Evolutionary conservation across 306 rosid species (phyloP), one percentile per base, ranked within the genome.

Genomic region (Gynostemma pentaphyllum): DNA sequence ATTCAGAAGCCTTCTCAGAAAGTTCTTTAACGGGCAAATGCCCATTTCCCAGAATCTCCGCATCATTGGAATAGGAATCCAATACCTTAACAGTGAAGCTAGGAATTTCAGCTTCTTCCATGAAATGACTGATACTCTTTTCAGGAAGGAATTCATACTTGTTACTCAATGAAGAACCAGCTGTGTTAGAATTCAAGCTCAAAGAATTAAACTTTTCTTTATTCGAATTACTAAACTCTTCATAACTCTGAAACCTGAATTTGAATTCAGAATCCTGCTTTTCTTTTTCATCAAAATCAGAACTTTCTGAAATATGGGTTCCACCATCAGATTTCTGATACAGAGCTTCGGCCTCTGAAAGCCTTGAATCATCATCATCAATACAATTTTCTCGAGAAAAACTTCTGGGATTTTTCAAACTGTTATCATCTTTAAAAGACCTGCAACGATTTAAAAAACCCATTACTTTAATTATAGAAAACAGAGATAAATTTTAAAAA

Each of bases 211-310:
- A 45, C 67, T 70, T 76, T 70, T 44, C 67, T 48, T 49, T 16
- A 7, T 11, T 12, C 24, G 66, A 60, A 68, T 59, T 74, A 16
- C 71, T 66, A 42, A 70, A 75, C 59, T 86, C 85, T 37, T 86
- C 90, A 4, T 75, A 78, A 5, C 67, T 82, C 69, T 79, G 97
- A 62, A 82, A 88, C 82, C 78, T 71, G 51, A 94, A 94, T 68
- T 78, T 84, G 70, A 94, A 94, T 16, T 73, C 87, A 30, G 86
- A 74, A 42, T 68, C 64, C 14, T 79, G 74, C n/a, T 45, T 26
- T 45, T 74, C 70, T 28, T 48, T 70, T 51, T 73, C 82, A 6
- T 81, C 74, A 26, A 21, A 4, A 7, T 27, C 78, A 45, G 23
- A 19, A 40, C 16, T 64, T 19, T 18, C 72, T 11, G 56, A 70